phyloP scores from a whole-genome alignment of 2,329 filamentous ascomycete species.

The Cladophialophora yegresii region DNA sequence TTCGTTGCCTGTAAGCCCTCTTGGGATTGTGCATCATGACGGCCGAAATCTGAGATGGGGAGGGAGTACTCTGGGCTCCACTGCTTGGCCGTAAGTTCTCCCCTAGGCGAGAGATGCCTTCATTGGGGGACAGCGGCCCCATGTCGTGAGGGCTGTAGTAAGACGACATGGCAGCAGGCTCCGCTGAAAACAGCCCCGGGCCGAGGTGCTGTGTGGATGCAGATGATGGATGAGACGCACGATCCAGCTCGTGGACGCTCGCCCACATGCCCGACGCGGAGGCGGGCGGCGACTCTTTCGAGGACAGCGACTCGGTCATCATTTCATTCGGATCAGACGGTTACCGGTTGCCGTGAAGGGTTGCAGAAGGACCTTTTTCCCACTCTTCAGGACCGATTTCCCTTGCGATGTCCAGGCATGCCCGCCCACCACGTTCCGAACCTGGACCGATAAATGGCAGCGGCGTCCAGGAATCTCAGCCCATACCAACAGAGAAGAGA shows the following conservation, averaged over 20 bases:
- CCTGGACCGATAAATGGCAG: slow-evolving; percentile 10
- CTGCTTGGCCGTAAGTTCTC: slow-evolving; percentile 37
- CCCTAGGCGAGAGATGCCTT: slow-evolving; percentile 41
- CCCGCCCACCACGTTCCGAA: slow-evolving; percentile 16
- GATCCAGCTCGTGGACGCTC: slow-evolving; percentile 19
- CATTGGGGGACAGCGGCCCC: slow-evolving; percentile 45
- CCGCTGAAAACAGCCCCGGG: slow-evolving; percentile 18
- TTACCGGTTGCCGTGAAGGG: not conserved
- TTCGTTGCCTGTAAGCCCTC: slow-evolving; percentile 86
- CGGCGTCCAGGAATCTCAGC: not conserved
- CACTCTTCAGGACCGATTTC: slow-evolving; percentile 8
- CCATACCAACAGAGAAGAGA: slow-evolving; percentile 14
- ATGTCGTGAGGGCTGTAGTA: slow-evolving; percentile 47
- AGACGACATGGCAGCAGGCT: slow-evolving; percentile 26
- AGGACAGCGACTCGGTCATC: slow-evolving; percentile 21
- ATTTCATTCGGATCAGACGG: slow-evolving; percentile 6
- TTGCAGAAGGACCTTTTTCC: not conserved
- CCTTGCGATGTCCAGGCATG: slow-evolving; percentile 19
- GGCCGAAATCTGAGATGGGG: slow-evolving; percentile 41
- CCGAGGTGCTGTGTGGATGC: slow-evolving; percentile 18
- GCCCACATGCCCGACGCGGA: slow-evolving; percentile 16
- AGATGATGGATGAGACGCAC: slow-evolving; percentile 13
- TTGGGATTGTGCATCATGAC: slow-evolving; percentile 74
- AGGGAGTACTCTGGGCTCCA: slow-evolving; percentile 23
- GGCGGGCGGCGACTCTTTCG: slow-evolving; percentile 20